Evolutionary conservation across 345 rosid species (phyloP), one percentile per base, ranked within the genome.

Genomic region (Acer yangbiense): DNA sequence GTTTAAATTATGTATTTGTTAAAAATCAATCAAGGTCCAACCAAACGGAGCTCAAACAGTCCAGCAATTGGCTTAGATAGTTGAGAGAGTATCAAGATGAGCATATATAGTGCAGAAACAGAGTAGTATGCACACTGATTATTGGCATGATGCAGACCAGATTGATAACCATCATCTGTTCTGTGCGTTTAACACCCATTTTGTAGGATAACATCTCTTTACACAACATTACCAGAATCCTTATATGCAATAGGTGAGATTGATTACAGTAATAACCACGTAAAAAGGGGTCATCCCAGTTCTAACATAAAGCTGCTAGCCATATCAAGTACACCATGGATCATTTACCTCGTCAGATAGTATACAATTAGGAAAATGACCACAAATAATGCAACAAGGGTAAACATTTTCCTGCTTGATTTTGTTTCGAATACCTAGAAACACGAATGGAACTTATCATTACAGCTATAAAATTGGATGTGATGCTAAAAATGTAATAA

Each of bases 321-420:
- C 46, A 46, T 65, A 73, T 70, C 72, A 55, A 54, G 72, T 32
- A 50, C 75, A 39, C 16, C 41, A 6, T 64, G 48, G 67, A 71
- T 65, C 62, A 52, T 74, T 90, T 74, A 93, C 86, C 94, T 84
- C 52, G 98, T 91, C 71, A 93, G 93, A 75, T 91, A 92, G 91
- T 95, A 92, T 79, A 95, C 78, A 55, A 95, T 78, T 73, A 92
- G 85, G 90, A 95, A 95, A 81, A 95, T 78, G 72, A 88, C 95
- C 70, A 93, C 88, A 32, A 95, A 93, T 18, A 95, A 91, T 16
- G 95, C 99, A 84, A 93, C 97, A 1, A 93, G 93, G 27, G 92
- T 86, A 78, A 90, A 78, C 97, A 92, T 93, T 89, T 92, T 87
- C 83, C 94, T 84, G 91, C 97, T 92, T 54, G 99, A 92, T 85